Percentiles rank a stretch among this genome's conserved stretches.
phyloP scores from a whole-genome alignment of 2,329 filamentous ascomycete species.

The Fusarium heterosporum region DNA sequence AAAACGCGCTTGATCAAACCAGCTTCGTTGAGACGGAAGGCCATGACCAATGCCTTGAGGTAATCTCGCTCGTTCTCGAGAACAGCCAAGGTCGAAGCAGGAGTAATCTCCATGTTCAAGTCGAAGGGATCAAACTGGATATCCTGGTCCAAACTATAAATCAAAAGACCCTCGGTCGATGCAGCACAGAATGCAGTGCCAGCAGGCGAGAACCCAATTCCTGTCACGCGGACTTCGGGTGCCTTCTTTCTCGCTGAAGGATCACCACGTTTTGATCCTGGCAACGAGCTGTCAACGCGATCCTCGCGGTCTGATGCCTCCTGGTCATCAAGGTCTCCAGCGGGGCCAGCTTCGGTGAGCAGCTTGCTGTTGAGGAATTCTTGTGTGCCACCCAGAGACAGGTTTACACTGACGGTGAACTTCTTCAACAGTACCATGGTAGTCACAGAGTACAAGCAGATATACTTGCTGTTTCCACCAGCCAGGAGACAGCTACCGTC shows the following conservation, averaged over 20 bases:
- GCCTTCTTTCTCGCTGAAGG: conserved; percentile 80
- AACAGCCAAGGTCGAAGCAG: conserved; percentile 80
- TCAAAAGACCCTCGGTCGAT: conserved; percentile 90
- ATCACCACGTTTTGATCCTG: conserved; percentile 87
- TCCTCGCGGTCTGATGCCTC: conserved; percentile 92
- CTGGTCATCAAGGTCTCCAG: conserved; percentile 85
- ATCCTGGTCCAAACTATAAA: conserved; percentile 89
- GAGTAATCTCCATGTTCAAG: conserved; percentile 92
- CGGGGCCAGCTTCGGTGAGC: conserved; percentile 89
- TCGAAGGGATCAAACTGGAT: conserved; percentile 96
- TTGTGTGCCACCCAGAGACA: conserved; percentile 95
- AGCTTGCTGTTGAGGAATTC: conserved; percentile 95
- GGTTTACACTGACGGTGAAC: conserved; percentile 93
- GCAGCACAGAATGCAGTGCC: conserved; percentile 94
- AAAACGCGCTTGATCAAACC: conserved; percentile 87
- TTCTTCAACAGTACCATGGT: conserved; percentile 94
- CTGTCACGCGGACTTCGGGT: conserved; percentile 86
- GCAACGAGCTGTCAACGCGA: conserved; percentile 80
- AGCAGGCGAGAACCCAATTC: conserved; percentile 88
- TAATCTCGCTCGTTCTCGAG: conserved; percentile 79
- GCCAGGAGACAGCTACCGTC: conserved; percentile 93
- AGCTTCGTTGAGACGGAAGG: conserved; percentile 92
- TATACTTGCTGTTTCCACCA: conserved; percentile 97
- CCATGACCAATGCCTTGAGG: conserved; percentile 94
- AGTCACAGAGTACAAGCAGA: conserved; percentile 94